A percentile compares a stretch with the other conserved stretches of the same genome.
These are phyloP conservation scores for Picea glauca DNA, from an alignment of 75 land plant species.

Conservation along the genomic window DNA sequence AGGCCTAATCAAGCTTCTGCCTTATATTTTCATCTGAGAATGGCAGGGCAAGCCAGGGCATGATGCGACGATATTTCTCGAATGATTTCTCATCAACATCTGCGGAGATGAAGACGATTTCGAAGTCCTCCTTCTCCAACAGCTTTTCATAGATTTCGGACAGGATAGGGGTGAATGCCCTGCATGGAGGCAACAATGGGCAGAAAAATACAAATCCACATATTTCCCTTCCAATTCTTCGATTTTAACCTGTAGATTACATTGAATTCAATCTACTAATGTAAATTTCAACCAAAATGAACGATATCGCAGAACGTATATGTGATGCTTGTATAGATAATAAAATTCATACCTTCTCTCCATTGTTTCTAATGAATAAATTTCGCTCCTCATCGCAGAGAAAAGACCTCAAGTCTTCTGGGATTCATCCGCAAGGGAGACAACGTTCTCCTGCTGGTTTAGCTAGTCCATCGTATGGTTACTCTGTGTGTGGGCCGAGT, in stretches of 20 bases:
- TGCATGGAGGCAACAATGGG: constrained; percentile 71
- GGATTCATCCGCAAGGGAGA: too few species aligned
- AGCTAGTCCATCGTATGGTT: too few species aligned
- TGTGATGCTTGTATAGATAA: too few species aligned
- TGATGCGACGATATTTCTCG: constrained; percentile 42
- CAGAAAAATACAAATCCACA: constrained; percentile 65
- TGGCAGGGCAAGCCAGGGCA: constrained; percentile 79
- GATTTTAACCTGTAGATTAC: constrained; percentile 46
- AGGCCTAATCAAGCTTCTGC: constrained; percentile 19
- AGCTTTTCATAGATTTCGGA: constrained; percentile 40
- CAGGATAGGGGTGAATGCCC: constrained; percentile 45
- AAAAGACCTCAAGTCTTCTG: too few species aligned
- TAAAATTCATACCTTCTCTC: too few species aligned
- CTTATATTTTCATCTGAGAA: constrained; percentile 46
- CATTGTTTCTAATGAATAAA: too few species aligned
- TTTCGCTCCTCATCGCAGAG: too few species aligned
- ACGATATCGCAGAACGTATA: too few species aligned
- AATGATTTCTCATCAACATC: constrained; percentile 49
- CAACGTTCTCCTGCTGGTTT: too few species aligned
- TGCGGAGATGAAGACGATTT: constrained; percentile 45
- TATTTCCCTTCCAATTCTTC: constrained; percentile 40
- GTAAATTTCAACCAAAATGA: neutral
- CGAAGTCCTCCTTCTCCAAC: constrained; percentile 32
- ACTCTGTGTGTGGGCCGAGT: neutral
- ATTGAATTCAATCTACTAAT: neutral